phyloP scores from a whole-genome alignment of 1,284 basidiomycete genomes.

The Ustilago esculenta region DNA sequence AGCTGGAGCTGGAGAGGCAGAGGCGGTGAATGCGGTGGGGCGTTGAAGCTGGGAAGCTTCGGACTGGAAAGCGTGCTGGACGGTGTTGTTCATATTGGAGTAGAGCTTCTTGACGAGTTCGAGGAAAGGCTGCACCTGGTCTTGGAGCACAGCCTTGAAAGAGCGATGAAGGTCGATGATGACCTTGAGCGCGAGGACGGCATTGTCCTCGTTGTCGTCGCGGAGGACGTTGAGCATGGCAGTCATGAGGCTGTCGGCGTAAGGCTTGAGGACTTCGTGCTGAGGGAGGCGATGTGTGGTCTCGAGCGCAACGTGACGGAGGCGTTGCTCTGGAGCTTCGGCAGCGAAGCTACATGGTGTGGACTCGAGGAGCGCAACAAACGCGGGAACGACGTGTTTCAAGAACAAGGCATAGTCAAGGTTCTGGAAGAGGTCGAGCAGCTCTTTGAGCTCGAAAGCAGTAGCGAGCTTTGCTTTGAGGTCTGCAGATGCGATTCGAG shows the following conservation, averaged over 20 bases:
- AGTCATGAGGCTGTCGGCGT: conserved; percentile 77
- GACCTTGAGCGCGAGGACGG: conserved; percentile 87
- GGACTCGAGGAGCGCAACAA: conserved; percentile 80
- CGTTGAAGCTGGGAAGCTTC: conserved; percentile 42
- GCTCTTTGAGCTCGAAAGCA: conserved; percentile 61
- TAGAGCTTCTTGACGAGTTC: conserved; percentile 79
- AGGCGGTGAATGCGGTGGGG: background rate
- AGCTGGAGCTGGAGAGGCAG: conserved; percentile 12
- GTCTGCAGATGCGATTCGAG: conserved; percentile 19
- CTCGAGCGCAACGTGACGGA: conserved; percentile 71
- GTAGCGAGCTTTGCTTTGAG: conserved; percentile 45
- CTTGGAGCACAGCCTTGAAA: conserved; percentile 73
- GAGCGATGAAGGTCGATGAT: conserved; percentile 77
- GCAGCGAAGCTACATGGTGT: conserved; percentile 81
- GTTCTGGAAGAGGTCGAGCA: conserved; percentile 58
- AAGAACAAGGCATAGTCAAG: conserved; percentile 77
- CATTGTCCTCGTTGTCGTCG: conserved; percentile 96
- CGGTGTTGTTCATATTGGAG: conserved; percentile 78
- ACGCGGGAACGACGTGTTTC: conserved; percentile 75
- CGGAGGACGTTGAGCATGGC: conserved; percentile 82
- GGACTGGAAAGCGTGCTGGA: conserved; percentile 76
- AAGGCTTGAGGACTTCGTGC: conserved; percentile 79
- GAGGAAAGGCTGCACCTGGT: conserved; percentile 82
- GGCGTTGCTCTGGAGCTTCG: conserved; percentile 79
- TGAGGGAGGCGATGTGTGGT: conserved; percentile 83